Base-by-base conservation (phyloP, 345 rosid genomes). In the Eucalyptus caleyi region DNA sequence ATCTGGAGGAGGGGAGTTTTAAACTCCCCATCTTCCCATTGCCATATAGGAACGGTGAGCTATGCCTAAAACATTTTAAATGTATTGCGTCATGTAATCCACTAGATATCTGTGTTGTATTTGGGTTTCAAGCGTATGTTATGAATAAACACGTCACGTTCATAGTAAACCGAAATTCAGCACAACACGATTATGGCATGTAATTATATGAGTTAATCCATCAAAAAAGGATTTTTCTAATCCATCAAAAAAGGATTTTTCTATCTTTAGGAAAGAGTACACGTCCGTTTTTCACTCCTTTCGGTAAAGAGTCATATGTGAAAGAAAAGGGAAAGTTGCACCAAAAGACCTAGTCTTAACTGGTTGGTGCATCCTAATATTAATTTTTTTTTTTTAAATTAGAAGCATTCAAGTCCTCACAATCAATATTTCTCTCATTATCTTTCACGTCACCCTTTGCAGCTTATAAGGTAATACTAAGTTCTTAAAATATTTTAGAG, bases 11-110 rank as follows among this genome's bases (percentile, higher is more conserved):
- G 0, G n/a, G 67, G 32, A 59, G n/a, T 12, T 60, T 60, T 12
- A 0, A 60, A 24, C 1, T 59, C 65, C 4, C 14, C 0, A 59
- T 6, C 67, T 60, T 27, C 67, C n/a, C n/a, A 11, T 60, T 60
- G 1, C 60, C 60, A 56, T 21, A 23, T 9, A 23, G 27, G 27
- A 54, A 54, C 60, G 60, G 27, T 19, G 81, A 69, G 2, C 2
- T 9, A 34, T 69, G 45, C 27, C 27, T 10, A 1, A 40, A 34
- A 40, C 30, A 77, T 77, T 3, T 40, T 40, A 21, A 77, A 37
- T 21, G 15, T 37, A 72, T 18, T 3, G 14, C 1, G 83, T 72
- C 83, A 72, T 72, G 82, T 34, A 72, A 72, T 72, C 26, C 82
- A 72, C 40, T 19, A 19, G 14, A 6, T 3, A 37, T 11, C 0